Evolutionary conservation across 805 yeast genomes (phyloP).

Genomic region (Torulaspora indica): DNA sequence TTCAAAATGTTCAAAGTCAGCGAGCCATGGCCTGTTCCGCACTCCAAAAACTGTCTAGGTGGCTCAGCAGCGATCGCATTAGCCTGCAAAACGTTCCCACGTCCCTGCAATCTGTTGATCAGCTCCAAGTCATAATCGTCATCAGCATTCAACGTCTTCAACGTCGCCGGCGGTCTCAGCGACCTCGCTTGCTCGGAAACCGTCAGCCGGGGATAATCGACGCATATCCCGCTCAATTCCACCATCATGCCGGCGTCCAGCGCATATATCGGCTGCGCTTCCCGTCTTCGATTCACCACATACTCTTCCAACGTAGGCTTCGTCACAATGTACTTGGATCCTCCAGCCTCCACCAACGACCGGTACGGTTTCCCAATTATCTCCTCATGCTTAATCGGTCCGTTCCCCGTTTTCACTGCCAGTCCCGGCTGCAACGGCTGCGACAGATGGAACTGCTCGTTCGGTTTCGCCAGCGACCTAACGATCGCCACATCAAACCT

Average conservation of each 20-base stretch:
- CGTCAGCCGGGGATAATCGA: conserved; percentile 37
- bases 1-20: conserved; percentile 42
- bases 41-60: conserved; percentile 45
- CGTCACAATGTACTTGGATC: conserved; percentile 34
- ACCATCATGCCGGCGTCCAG: conserved; percentile 47
- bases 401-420: conserved; percentile 21
- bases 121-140: conserved; percentile 9
- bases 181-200: conserved; percentile 4
- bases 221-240: conserved; percentile 43
- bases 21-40: conserved; percentile 56
- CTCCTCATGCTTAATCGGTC: conserved; percentile 36
- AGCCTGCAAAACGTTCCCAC: background rate
- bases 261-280: conserved; percentile 50
- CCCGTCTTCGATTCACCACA: conserved; percentile 38
- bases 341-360: conserved; percentile 28
- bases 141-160: conserved; percentile 2
- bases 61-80: conserved; percentile 8
- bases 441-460: conserved; percentile 17
- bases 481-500: conserved; percentile 13
- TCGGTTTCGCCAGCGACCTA: conserved; percentile 13
- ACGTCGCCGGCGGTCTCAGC: conserved; percentile 1
- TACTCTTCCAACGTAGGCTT: conserved; percentile 47
- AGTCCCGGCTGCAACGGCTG: conserved; percentile 23
- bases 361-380: conserved; percentile 40
- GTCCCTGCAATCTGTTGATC: background rate